Evolutionary conservation across 805 yeast species (phyloP), one percentile per base, ranked within the genome.

Genomic region (Saccharomycopsis sp.): DNA sequence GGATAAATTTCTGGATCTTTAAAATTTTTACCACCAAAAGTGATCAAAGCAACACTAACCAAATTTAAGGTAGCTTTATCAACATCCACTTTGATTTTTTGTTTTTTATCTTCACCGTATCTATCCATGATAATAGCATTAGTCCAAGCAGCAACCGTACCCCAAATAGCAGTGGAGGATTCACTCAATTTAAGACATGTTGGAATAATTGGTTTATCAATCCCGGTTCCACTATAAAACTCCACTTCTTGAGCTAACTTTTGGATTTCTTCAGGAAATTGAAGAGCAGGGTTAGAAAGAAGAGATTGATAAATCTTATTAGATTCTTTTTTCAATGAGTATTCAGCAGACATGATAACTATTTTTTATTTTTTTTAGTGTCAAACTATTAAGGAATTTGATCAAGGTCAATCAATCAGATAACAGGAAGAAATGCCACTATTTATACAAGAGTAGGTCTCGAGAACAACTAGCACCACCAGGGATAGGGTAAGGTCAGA

Each of bases 21-120:
- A 60, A 53, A 17, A 53, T 47, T 36, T 56, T 59, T 14, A 59
- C 57, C 60, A 57, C 57, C 37, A 58, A 54, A 12, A 54, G 51
- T 39, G 52, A 59, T 48, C 52, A 49, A 20, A 53, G 49, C 13
- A 18, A 29, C 42, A 23, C 45, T 37, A 1, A 35, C 34, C 23
- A 47, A 44, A 34, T 36, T 39, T 13, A 36, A 21, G 13, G 40
- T 43, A 14, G 44, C 40, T 15, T 26, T 29, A 15, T 44, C 44
- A 23, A 35, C 17, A 36, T 45, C 49, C 20, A 49, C 44, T 10
- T 41, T 25, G 9, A 28, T 4, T 13, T 5, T 38, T 15, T 42
- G 45, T n/a, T 35, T 32, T 9, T 31, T 21, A 12, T 39, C 39
- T 8, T 32, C 23, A 14, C 49, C 52, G 37, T 39, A 55, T 21